A percentile compares a stretch with the other conserved stretches of the same genome.
Conservation (phyloP, 495 filamentous ascomycete species). For the Hypoxylon trugodes region DNA sequence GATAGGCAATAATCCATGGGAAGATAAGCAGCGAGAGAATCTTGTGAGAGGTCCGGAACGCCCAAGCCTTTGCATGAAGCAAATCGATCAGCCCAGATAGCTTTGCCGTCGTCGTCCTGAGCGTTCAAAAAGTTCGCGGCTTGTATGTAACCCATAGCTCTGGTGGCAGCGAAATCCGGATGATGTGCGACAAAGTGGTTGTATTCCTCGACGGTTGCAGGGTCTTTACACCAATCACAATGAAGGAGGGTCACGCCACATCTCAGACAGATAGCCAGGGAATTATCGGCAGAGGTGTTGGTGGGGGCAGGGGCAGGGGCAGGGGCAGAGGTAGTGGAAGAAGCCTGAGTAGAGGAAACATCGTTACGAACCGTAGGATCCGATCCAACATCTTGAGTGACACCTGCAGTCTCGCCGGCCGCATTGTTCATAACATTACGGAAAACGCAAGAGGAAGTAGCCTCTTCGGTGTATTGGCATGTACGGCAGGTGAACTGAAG, state of each 20-base stretch:
- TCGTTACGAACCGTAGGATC: slow-evolving; percentile 93
- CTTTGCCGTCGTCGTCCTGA: slow-evolving; percentile 16
- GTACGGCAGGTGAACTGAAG: slow-evolving; percentile 78
- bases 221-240: slow-evolving; percentile 38
- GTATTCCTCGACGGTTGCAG: slow-evolving; percentile 41
- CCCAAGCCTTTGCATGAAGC: slow-evolving; percentile 2
- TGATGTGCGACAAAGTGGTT: slow-evolving; percentile 31
- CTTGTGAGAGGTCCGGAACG: slow-evolving; percentile 7
- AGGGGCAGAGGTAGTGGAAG: slow-evolving; percentile 19
- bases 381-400: slow-evolving; percentile 93
- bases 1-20: slow-evolving; percentile 7
- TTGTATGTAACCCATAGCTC: slow-evolving; percentile 9
- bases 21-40: slow-evolving; percentile 16
- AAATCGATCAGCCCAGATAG: slow-evolving; percentile 18
- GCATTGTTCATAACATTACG: slow-evolving; percentile 88
- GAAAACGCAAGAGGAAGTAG: slow-evolving; percentile 87
- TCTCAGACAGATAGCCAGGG: slow-evolving; percentile 42
- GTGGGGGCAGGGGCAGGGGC: slow-evolving; percentile 20
- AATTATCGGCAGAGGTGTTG: slow-evolving; percentile 29
- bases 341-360: slow-evolving; percentile 36
- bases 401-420: slow-evolving; percentile 93
- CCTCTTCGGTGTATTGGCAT: slow-evolving; percentile 86
- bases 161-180: slow-evolving; percentile 24
- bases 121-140: slow-evolving; percentile 19
- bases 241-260: slow-evolving; percentile 45